Conservation (phyloP, 129 eudicot species). For the Centella asiatica region DNA sequence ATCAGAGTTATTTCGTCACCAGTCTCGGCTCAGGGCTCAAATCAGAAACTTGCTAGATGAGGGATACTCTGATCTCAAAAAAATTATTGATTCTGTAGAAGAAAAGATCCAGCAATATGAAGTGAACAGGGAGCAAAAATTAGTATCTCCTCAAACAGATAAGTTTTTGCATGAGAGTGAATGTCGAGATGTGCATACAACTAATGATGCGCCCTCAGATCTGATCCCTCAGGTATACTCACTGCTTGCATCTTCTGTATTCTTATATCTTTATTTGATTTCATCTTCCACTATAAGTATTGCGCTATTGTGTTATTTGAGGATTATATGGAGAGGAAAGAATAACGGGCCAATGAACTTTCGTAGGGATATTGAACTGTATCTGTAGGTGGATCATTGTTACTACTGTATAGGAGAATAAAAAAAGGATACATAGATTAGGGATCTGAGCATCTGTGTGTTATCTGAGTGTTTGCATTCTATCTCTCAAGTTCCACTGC, state of each 20-base stretch:
- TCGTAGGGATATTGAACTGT: too few species aligned
- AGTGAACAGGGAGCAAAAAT: conserved; percentile 22
- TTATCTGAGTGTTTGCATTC: neutral
- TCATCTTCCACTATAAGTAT: too few species aligned
- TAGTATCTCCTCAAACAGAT: conserved; percentile 23
- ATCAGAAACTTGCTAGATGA: conserved; percentile 48
- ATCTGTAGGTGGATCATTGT: too few species aligned
- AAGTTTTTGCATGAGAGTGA: conserved; percentile 33
- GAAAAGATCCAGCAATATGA: conserved; percentile 41
- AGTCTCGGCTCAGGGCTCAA: conserved; percentile 41
- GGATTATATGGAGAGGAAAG: too few species aligned
- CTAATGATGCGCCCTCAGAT: conserved; percentile 34
- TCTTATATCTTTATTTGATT: neutral
- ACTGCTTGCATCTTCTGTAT: neutral
- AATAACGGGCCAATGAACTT: too few species aligned
- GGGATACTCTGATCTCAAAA: conserved; percentile 48
- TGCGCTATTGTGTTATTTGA: too few species aligned
- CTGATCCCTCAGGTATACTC: conserved; percentile 37
- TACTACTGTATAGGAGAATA: neutral
- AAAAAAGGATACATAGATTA: neutral
- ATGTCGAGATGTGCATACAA: conserved; percentile 69
- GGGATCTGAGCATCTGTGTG: neutral
- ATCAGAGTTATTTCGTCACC: conserved; percentile 33
- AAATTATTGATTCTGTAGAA: conserved; percentile 24
- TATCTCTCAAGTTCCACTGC: neutral